Evolutionary conservation across 306 rosid species (phyloP), one percentile per base, ranked within the genome.

Genomic region (Quercus suber): DNA sequence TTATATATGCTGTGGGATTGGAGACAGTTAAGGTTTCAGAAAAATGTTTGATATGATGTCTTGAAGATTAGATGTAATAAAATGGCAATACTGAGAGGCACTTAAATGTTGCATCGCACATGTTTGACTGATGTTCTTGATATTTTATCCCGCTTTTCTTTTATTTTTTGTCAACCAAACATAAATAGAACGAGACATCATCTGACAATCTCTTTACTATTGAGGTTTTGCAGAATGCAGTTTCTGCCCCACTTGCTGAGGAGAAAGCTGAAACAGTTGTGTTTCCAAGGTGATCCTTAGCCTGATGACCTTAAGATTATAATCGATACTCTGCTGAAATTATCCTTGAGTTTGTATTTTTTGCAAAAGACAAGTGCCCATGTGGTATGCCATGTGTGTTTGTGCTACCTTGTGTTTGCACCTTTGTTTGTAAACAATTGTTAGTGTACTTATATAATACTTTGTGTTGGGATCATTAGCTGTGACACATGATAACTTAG

Each of bases 211-310:
- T 76, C 52, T 41, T 30, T 31, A n/a, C 76, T 31, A 8, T 69
- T 71, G 35, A 10, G 5, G 11, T 14, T 49, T 17, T 71, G 70
- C 79, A 84, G 87, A 71, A 84, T 57, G 65, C 31, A 21, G 84
- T 28, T 52, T 76, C 81, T 64, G 17, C 55, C 43, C 37, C 81
- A 13, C 4, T 5, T 9, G 76, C 35, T 20, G 25, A 61, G 53
- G 78, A 33, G 15, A 73, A 74, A 78, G 73, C 63, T 55, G 69
- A 74, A 78, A 70, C 59, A 51, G 41, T 59, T 23, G 55, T 53
- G 12, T 58, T 55, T 56, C 27, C 49, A 58, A 69, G 80, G 84
- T 81, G 41, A 56, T 51, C 28, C 41, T 59, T 15, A 35, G 14
- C 30, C 4, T 56, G 21, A 49, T 69, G 71, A 59, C 27, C 76